Conservation (phyloP, 257 asterid genomes). For the Ballota nigra region DNA sequence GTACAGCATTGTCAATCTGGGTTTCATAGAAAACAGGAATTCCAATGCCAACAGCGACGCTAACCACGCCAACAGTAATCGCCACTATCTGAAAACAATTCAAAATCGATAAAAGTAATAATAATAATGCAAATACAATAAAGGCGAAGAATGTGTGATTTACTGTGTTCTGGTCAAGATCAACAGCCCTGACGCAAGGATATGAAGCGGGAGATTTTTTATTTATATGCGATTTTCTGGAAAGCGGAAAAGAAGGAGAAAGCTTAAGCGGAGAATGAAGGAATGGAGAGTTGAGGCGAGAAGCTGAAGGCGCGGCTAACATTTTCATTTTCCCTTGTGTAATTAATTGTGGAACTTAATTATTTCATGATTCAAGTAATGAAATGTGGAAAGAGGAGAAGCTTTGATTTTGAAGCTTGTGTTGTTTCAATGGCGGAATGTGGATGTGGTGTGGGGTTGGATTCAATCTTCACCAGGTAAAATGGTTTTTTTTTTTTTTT, state of each 20-base stretch:
- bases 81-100: constrained; percentile 62
- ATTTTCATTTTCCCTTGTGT: constrained; percentile 27
- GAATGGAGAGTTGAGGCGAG: constrained; percentile 62
- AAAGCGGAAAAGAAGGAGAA: constrained; percentile 32
- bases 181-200: constrained; percentile 84
- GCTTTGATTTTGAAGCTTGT: constrained; percentile 14
- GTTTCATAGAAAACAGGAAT: constrained; percentile 87
- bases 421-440: constrained; percentile 29
- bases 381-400: constrained; percentile 10
- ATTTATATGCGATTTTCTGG: constrained; percentile 34
- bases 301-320: constrained; percentile 52
- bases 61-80: constrained; percentile 73
- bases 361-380: background rate
- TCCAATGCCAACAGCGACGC: constrained; percentile 90
- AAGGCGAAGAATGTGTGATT: background rate
- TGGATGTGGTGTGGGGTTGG: constrained; percentile 49
- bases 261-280: constrained; percentile 51
- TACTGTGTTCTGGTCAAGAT: constrained; percentile 93
- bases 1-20: constrained; percentile 85
- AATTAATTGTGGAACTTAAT: background rate
- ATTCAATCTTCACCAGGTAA: constrained; percentile 37
- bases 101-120: background rate
- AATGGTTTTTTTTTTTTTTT: background rate
- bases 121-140: background rate
- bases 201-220: constrained; percentile 46